Conservation (phyloP, 148 eudicot genomes). For the Rhododendron mucronatum region DNA sequence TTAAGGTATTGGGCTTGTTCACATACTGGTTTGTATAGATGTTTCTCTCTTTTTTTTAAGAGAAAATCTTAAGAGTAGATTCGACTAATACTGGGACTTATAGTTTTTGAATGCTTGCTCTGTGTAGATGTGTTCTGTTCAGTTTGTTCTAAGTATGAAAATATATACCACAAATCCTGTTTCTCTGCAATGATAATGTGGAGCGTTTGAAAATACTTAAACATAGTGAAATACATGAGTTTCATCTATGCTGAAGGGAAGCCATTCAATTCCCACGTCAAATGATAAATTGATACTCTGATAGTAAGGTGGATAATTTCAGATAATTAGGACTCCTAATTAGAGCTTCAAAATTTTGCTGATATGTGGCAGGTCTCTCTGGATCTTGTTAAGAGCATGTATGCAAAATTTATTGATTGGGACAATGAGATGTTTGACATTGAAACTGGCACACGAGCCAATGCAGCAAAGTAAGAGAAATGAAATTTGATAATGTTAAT, state of each 20-base stretch:
- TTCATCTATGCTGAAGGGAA: background rate
- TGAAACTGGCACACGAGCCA: conserved; percentile 71
- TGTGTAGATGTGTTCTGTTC: background rate
- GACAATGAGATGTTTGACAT: conserved; percentile 83
- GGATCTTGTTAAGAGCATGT: conserved; percentile 92
- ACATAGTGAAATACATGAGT: background rate
- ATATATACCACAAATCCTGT: background rate
- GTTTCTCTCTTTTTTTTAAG: background rate
- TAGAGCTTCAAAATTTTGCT: background rate
- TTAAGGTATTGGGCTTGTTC: background rate
- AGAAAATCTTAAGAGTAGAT: background rate
- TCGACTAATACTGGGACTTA: background rate
- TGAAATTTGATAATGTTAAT: background rate
- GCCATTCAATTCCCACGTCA: background rate
- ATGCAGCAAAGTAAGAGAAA: conserved; percentile 78
- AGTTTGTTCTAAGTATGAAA: background rate
- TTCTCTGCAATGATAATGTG: background rate
- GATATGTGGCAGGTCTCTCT: conserved; percentile 75
- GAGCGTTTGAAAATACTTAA: background rate
- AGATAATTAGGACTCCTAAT: background rate
- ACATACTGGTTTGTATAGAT: background rate
- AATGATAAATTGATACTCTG: background rate
- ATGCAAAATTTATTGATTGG: conserved; percentile 99
- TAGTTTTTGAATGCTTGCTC: background rate
- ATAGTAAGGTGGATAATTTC: background rate